Evolutionary conservation across 225 moss, liverwort and hornwort genomes (phyloP).

Genomic region (Bryoerythrophyllum caledonicum): DNA sequence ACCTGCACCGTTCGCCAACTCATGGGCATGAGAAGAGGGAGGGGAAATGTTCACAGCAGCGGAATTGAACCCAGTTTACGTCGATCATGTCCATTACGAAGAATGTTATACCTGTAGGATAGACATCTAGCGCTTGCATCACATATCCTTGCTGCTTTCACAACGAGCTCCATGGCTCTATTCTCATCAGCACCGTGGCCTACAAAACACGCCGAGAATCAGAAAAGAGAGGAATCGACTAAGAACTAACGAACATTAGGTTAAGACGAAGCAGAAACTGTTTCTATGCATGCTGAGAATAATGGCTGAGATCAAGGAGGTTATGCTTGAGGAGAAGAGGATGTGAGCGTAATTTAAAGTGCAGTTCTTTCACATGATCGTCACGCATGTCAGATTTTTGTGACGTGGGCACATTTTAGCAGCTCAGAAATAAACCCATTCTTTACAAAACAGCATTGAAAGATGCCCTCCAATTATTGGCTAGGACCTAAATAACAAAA

Average conservation of each 20-base stretch:
- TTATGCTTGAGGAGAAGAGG: neutral
- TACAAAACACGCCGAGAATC: slow-evolving; percentile 5
- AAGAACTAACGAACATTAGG: neutral
- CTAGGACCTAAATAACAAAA: neutral
- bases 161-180: neutral
- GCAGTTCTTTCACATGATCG: neutral
- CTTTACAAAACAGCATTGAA: neutral
- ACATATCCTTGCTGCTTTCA: neutral
- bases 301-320: neutral
- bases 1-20: slow-evolving; percentile 1
- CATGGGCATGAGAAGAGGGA: neutral
- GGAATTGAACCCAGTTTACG: neutral
- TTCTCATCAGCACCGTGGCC: slow-evolving; percentile 2
- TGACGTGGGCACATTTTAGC: neutral
- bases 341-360: neutral
- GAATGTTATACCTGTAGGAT: neutral
- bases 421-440: neutral
- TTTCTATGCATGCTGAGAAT: neutral
- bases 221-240: slow-evolving; percentile 1
- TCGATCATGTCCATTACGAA: neutral
- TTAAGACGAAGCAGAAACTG: neutral
- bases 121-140: neutral
- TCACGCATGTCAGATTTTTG: neutral
- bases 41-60: neutral
- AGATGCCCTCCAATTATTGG: neutral